These are phyloP conservation scores for Paecilomyces dactylethromorphus DNA, from an alignment of 2,329 filamentous ascomycete genomes.

Conservation along the genomic window DNA sequence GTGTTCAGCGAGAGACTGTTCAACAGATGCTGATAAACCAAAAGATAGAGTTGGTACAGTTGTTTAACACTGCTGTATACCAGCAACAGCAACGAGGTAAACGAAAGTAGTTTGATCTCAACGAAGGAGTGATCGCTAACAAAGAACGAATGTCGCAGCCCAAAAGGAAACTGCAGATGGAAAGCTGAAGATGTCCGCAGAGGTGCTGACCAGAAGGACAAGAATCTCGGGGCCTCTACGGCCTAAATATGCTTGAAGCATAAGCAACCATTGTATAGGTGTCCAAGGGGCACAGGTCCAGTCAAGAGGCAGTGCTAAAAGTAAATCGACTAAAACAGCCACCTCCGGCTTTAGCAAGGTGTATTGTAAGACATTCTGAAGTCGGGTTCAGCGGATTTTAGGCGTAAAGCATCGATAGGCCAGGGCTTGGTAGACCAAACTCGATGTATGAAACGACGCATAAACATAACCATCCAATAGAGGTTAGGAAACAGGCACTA, in stretches of 20 bases:
- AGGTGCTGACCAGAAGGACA: constrained; percentile 4
- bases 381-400: constrained; percentile 1
- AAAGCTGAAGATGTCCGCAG: constrained; percentile 11
- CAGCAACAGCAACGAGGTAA: constrained; percentile 7
- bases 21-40: constrained; percentile 1
- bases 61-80: constrained; percentile 7
- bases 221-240: constrained; percentile 5
- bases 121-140: neutral
- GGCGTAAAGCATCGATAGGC: neutral
- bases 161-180: constrained; percentile 15
- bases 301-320: neutral
- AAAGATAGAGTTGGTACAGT: neutral
- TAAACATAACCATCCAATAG: neutral
- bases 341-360: neutral
- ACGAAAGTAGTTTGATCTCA: neutral
- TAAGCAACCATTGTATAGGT: neutral
- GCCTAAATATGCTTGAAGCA: neutral
- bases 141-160: constrained; percentile 33
- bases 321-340: neutral
- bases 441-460: neutral
- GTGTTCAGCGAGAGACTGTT: constrained; percentile 2
- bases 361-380: constrained; percentile 12
- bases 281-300: neutral
- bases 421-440: neutral
- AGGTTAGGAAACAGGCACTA: constrained; percentile 5